Base-by-base conservation (phyloP, 192 early-diverging fungal species). In the Helicostylum pulchrum region DNA sequence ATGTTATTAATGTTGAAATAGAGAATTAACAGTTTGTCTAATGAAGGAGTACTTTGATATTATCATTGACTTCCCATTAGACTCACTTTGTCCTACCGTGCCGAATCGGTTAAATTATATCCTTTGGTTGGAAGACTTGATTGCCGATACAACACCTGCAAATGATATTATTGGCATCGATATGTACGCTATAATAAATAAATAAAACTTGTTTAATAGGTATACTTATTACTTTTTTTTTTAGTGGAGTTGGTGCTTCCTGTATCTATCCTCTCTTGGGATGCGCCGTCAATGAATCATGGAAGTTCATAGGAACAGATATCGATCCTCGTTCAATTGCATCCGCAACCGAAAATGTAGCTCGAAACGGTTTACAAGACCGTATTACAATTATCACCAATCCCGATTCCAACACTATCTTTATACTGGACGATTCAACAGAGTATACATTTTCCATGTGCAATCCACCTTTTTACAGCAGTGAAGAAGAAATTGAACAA, bases 211-310 rank as follows among this genome's bases (percentile, higher is more conserved):
- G 8, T 50, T 42, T 36, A 4, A 42, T 23, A 43, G 10, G 61
- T 49, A 50, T n/a, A 46, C 19, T 12, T 8, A 51, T 48, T 43
- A 34, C 50, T 4, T 43, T 1, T 53, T 21, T 26, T 48, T 45
- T 52, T 34, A 92, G 88, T 58, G 94, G 94, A 11, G 89, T 90
- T 7, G 94, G 94, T 0, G 90, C 94, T 0, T 94, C 93, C 4
- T 94, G 93, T 55, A 94, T 97, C 6, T 97, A 97, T 68, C 93
- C 94, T 2, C 73, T 97, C 12, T 69, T 97, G 11, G 92, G 87
- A 9, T 87, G 85, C 50, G 66, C 69, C 0, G 56, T 67, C 0
- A 80, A 94, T 55, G 50, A 66, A 39, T 62, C 64, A n/a, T 89
- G 90, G 83, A 31, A 47, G 34, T 92, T 95, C 69, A 54, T 92